These are phyloP conservation scores for Herpotrichia juniperi DNA, from an alignment of 2,329 filamentous ascomycete species.

Conservation along the genomic window DNA sequence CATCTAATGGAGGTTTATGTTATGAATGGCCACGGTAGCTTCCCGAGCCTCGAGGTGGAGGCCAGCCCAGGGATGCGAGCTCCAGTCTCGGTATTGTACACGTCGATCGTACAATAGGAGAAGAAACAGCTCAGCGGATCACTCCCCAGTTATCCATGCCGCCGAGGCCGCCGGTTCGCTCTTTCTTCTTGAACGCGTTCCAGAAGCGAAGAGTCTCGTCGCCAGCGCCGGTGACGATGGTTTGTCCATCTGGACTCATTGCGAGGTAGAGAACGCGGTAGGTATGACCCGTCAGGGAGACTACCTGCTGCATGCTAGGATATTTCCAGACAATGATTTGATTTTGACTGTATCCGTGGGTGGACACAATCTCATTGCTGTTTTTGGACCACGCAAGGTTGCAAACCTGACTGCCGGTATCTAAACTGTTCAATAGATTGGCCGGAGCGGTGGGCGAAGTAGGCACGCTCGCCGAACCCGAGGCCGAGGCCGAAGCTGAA, in stretches of 20 bases:
- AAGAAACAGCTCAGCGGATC: conserved; percentile 62
- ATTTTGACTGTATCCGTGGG: conserved; percentile 96
- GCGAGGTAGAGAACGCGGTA: conserved; percentile 95
- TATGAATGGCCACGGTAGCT: not conserved
- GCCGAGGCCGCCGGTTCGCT: conserved; percentile 65
- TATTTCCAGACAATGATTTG: conserved; percentile 99
- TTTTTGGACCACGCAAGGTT: conserved; percentile 98
- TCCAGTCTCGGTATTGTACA: not conserved
- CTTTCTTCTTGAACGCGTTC: conserved; percentile 90
- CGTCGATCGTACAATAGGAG: not conserved
- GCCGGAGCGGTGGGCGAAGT: conserved; percentile 43
- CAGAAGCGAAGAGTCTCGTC: conserved; percentile 97
- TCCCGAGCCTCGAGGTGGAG: not conserved
- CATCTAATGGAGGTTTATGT: not conserved
- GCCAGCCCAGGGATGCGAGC: not conserved
- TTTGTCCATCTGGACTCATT: conserved; percentile 94
- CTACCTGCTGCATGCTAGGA: conserved; percentile 95
- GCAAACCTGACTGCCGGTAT: conserved; percentile 98
- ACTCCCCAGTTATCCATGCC: conserved; percentile 78
- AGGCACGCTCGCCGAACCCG: conserved; percentile 37
- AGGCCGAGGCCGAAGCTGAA: conserved; percentile 39
- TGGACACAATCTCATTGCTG: conserved; percentile 95
- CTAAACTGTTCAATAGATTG: conserved; percentile 74
- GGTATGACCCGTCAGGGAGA: conserved; percentile 92
- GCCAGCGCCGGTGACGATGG: conserved; percentile 92